Base-by-base conservation (phyloP, 768 basidiomycete genomes). In the Termitomyces titanicus region DNA sequence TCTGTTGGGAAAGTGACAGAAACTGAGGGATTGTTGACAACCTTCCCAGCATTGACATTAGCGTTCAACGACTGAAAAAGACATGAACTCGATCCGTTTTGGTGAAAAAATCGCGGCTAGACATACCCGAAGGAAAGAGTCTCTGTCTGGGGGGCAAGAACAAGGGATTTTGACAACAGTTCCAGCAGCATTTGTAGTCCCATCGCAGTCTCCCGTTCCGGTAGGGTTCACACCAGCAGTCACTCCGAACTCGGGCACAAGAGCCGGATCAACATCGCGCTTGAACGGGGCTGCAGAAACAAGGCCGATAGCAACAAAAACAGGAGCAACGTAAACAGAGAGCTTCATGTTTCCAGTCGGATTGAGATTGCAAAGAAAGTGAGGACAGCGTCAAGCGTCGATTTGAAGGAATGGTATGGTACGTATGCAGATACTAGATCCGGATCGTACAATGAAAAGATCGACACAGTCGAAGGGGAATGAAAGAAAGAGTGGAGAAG, bases 201-300 rank as follows among this genome's bases (percentile, higher is more conserved):
- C 87, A 56, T 88, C 84, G 55, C 88, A 88, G 58, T 88, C 71
- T 12, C 73, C 73, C 59, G 74, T 70, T 62, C 83, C 84, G 29
- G 81, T 82, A 12, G 87, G 86, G 63, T 87, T 86, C 8, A 79
- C 39, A 15, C 83, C 84, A 2, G 85, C 60, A 40, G 64, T 51
- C 60, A 78, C 73, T n/a, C 84, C 87, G 47, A 88, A 82, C 20
- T 79, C 66, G 5, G 87, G 87, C 22, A 85, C 80, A 15, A 85
- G 75, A 34, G 71, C 51, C 7, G 67, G 66, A 55, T 73, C 68
- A 22, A 73, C 67, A 52, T 70, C 75, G 46, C 82, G 75, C 62
- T 70, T 72, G 20, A 74, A 55, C 24, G 79, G 79, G 4, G 65
- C 64, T 22, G 77, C 74, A 48, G 68, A 70, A 34, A 69, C 63